These are phyloP conservation scores for Phytophthora chlamydospora DNA, from an alignment of 352 stramenopile species.

Conservation along the genomic window DNA sequence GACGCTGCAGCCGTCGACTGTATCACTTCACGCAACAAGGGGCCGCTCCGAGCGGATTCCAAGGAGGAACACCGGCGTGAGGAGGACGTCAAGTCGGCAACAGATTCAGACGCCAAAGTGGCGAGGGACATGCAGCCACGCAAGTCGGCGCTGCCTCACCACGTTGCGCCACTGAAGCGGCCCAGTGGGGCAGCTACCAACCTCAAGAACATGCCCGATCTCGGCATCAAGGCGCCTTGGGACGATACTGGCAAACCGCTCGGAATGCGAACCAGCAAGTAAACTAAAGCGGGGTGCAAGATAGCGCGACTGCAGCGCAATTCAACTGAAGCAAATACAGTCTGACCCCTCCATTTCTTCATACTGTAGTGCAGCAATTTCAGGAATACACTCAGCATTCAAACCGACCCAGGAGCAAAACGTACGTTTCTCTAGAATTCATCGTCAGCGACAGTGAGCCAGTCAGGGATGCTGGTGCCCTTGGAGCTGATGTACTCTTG, in stretches of 20 bases:
- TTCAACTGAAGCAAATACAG: slow-evolving; percentile 13
- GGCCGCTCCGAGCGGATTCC: slow-evolving; percentile 43
- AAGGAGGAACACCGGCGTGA: slow-evolving; percentile 67
- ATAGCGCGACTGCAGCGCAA: slow-evolving; percentile 8
- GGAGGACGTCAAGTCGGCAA: slow-evolving; percentile 58
- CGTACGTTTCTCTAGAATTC: slow-evolving; percentile 23
- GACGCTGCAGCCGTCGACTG: slow-evolving; percentile 37
- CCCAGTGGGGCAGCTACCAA: slow-evolving; percentile 43
- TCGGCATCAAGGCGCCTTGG: slow-evolving; percentile 80
- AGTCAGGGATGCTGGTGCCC: slow-evolving; percentile 55
- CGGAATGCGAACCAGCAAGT: slow-evolving; percentile 60
- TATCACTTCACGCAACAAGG: slow-evolving; percentile 29
- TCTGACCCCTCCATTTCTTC: slow-evolving; percentile 11
- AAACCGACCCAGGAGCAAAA: slow-evolving; percentile 3
- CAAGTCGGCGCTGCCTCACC: slow-evolving; percentile 80
- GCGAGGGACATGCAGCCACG: slow-evolving; percentile 51
- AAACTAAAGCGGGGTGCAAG: slow-evolving; percentile 9
- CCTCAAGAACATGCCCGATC: slow-evolving; percentile 71
- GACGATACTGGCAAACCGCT: slow-evolving; percentile 75
- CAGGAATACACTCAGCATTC: slow-evolving; percentile 27
- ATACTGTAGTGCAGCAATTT: slow-evolving; percentile 28
- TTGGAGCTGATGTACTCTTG: slow-evolving; percentile 56
- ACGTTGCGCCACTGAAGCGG: slow-evolving; percentile 77
- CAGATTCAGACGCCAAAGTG: slow-evolving; percentile 50
- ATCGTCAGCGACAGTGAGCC: slow-evolving; percentile 66